Evolutionary conservation across 129 eudicot species (phyloP).

Genomic region (Dittrichia graveolens): DNA sequence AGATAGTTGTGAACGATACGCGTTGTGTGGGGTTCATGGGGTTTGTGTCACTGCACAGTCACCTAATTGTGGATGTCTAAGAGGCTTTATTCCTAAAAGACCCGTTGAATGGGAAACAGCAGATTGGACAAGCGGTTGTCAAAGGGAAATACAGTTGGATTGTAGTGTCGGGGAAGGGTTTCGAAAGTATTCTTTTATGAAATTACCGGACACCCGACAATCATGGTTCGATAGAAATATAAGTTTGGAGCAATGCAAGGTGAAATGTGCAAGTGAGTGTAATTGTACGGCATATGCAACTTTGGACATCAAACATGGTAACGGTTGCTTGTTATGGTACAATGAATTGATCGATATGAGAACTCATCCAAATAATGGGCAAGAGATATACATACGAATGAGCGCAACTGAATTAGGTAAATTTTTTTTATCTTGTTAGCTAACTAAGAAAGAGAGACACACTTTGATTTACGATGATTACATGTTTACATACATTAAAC

Average conservation of each 20-base stretch:
- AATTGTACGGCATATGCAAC: constrained; percentile 42
- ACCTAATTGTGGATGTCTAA: constrained; percentile 23
- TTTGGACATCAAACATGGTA: constrained; percentile 27
- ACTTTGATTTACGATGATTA: background rate
- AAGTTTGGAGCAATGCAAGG: constrained; percentile 36
- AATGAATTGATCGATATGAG: constrained; percentile 32
- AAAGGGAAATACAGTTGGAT: background rate
- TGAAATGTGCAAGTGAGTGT: constrained; percentile 31
- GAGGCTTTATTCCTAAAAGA: constrained; percentile 14
- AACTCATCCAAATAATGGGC: constrained; percentile 13
- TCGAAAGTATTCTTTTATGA: constrained; percentile 15
- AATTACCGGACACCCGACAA: constrained; percentile 33
- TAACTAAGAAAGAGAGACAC: background rate
- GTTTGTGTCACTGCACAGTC: constrained; percentile 15
- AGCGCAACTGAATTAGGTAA: constrained; percentile 22
- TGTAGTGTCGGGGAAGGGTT: constrained; percentile 22
- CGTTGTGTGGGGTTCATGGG: constrained; percentile 20
- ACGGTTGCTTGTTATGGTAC: constrained; percentile 41
- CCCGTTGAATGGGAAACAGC: background rate
- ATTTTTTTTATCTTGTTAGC: background rate
- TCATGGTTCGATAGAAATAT: constrained; percentile 32
- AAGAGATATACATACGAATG: constrained; percentile 33
- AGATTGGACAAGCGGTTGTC: constrained; percentile 17
- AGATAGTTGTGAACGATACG: constrained; percentile 4
- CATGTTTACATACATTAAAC: background rate